Base-by-base conservation (phyloP, 75 land plant genomes). In the Cupressus sempervirens region DNA sequence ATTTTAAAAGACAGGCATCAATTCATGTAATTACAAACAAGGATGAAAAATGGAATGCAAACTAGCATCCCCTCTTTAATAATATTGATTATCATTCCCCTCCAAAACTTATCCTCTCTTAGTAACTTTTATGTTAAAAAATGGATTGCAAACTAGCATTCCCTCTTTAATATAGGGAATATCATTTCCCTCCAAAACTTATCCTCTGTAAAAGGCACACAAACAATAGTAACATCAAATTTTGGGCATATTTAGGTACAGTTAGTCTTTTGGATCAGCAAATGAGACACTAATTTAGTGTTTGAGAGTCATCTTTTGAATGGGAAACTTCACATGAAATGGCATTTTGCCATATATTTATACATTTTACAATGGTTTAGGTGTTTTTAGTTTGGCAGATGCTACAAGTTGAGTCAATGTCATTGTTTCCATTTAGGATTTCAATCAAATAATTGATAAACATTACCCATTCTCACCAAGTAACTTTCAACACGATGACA, bases 11-110 rank as follows among this genome's bases (percentile, higher is more conserved):
- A 38, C 8, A 38, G 6, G 79, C 10, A 40, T 76, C 10, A 8
- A 38, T 76, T 7, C 26, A 34, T 76, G 41, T 62, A 58, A 35
- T 36, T 16, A 38, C 79, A 76, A 76, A 76, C 41, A 76, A 76
- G 16, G 23, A 76, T 76, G 18, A 75, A 20, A 76, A 76, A 40
- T 20, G 20, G 23, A 76, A 18, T 20, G 34, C 7, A 0, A 76
- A 18, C 8, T 76, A 76, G 67, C 43, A 36, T 76, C 38, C 67
- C 23, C 7, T 20, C 67, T 20, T 23, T 7, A 16, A 36, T 20
- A n/a, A 73, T 32, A 14, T 76, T 76, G 79, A 76, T 38, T 76
- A 76, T 38, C 79, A 76, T 38, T 76, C 79, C 38, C 38, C 20
- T 38, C 23, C 41, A 36, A 38, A 1, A 5, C 79, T 76, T 38